These are phyloP conservation scores for Symbiotaphrina buchneri DNA, from an alignment of 495 filamentous ascomycete species.

Conservation along the genomic window DNA sequence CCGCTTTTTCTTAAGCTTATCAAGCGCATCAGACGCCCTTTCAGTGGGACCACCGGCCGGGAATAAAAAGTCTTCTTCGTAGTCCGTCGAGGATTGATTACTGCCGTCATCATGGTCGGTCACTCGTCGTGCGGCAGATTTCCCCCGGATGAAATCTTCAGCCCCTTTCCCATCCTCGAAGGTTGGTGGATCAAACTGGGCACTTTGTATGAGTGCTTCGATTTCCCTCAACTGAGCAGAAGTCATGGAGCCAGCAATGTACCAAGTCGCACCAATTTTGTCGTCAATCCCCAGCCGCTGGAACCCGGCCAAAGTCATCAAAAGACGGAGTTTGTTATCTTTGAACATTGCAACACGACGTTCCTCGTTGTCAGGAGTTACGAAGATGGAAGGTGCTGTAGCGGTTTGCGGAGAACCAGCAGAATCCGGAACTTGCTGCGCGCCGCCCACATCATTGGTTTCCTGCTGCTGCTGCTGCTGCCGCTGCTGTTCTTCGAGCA, in stretches of 20 bases:
- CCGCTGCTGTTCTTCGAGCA: slow-evolving; percentile 13
- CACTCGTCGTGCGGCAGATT: slow-evolving; percentile 30
- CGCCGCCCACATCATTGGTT: background rate
- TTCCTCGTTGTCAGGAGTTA: slow-evolving; percentile 46
- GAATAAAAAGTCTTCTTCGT: slow-evolving; percentile 47
- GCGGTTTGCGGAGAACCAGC: background rate
- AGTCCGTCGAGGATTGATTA: slow-evolving; percentile 9
- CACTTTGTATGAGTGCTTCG: slow-evolving; percentile 39
- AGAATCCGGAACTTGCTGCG: slow-evolving; percentile 4
- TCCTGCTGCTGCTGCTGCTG: slow-evolving; percentile 8
- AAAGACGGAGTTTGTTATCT: slow-evolving; percentile 71
- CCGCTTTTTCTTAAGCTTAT: slow-evolving; percentile 28
- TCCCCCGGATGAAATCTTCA: slow-evolving; percentile 52
- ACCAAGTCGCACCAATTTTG: slow-evolving; percentile 56
- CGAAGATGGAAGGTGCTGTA: slow-evolving; percentile 13
- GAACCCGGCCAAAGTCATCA: slow-evolving; percentile 58
- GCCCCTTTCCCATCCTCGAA: slow-evolving; percentile 52
- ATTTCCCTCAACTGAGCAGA: slow-evolving; percentile 37
- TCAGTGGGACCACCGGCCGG: slow-evolving; percentile 39
- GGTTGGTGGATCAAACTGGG: slow-evolving; percentile 45
- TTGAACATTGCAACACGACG: slow-evolving; percentile 59
- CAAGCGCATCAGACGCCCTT: slow-evolving; percentile 21
- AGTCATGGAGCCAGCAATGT: slow-evolving; percentile 43
- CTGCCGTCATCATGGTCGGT: slow-evolving; percentile 32
- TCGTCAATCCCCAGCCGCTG: slow-evolving; percentile 43